Conservation (phyloP, 257 asterid genomes). For the Mentha longifolia region DNA sequence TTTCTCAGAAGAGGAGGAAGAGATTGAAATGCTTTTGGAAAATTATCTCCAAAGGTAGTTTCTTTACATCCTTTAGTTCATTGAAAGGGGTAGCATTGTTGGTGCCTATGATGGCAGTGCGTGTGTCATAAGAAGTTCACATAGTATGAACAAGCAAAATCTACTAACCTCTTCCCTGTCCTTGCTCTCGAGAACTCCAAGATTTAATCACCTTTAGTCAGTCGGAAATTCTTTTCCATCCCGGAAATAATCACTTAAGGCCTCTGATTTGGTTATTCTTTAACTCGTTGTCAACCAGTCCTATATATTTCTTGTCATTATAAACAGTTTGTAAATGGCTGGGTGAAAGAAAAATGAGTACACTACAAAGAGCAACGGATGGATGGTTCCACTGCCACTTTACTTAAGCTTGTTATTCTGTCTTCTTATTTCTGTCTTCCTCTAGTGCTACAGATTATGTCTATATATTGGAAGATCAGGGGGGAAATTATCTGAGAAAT, state of each 20-base stretch:
- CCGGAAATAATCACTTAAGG: not conserved
- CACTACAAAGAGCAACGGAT: not conserved
- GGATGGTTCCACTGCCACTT: not conserved
- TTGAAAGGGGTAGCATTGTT: conserved; percentile 8
- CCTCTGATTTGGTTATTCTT: not conserved
- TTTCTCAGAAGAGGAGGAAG: conserved; percentile 95
- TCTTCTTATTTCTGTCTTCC: not conserved
- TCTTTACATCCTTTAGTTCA: conserved; percentile 23
- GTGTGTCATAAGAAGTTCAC: not conserved
- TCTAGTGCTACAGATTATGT: no score
- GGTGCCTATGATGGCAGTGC: conserved; percentile 26
- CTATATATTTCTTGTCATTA: not conserved
- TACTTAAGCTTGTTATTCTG: conserved; percentile 4
- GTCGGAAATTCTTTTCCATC: not conserved
- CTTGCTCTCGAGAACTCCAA: not conserved
- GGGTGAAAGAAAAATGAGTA: not conserved
- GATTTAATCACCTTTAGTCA: not conserved
- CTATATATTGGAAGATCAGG: not conserved
- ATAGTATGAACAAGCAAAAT: not conserved
- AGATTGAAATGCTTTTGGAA: conserved; percentile 98
- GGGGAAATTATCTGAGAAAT: not conserved
- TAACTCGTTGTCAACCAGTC: not conserved
- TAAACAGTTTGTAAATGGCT: not conserved
- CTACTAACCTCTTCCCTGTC: not conserved
- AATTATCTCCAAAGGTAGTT: conserved; percentile 92